A percentile compares a stretch with the other conserved stretches of the same genome.
phyloP scores from a whole-genome alignment of 2,329 filamentous ascomycete species.

The Cladophialophora immunda region DNA sequence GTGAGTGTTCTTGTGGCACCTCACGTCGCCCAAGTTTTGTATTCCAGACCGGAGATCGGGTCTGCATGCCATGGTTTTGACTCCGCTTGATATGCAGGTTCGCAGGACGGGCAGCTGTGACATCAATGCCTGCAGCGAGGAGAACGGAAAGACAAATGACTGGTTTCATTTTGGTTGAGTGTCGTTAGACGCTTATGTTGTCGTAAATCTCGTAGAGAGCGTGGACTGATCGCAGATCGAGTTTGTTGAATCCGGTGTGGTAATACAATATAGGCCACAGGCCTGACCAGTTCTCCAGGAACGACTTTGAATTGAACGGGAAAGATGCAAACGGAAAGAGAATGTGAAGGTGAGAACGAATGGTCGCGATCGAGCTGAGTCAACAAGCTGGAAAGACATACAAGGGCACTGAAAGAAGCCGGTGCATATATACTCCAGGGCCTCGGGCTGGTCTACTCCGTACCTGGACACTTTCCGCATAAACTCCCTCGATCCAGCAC shows the following conservation, averaged over 20 bases:
- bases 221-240: background rate
- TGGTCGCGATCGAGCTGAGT: constrained; percentile 19
- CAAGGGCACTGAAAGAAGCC: background rate
- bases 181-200: background rate
- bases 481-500: background rate
- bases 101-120: constrained; percentile 26
- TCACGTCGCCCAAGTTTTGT: constrained; percentile 50
- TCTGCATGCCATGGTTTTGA: constrained; percentile 19
- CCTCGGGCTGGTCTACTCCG: background rate
- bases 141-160: constrained; percentile 28
- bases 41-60: constrained; percentile 22
- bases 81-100: constrained; percentile 22
- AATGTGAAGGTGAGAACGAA: background rate
- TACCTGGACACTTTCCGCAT: background rate
- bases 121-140: constrained; percentile 20
- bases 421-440: constrained; percentile 16
- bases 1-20: constrained; percentile 67
- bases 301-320: constrained; percentile 23
- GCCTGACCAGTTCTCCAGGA: constrained; percentile 33
- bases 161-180: constrained; percentile 28
- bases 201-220: constrained; percentile 24
- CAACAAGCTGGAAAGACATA: constrained; percentile 16
- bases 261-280: constrained; percentile 22
- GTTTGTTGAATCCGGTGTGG: constrained; percentile 5
- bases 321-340: constrained; percentile 17